Base-by-base conservation (phyloP, 352 stramenopile genomes). In the Phytophthora vignae region DNA sequence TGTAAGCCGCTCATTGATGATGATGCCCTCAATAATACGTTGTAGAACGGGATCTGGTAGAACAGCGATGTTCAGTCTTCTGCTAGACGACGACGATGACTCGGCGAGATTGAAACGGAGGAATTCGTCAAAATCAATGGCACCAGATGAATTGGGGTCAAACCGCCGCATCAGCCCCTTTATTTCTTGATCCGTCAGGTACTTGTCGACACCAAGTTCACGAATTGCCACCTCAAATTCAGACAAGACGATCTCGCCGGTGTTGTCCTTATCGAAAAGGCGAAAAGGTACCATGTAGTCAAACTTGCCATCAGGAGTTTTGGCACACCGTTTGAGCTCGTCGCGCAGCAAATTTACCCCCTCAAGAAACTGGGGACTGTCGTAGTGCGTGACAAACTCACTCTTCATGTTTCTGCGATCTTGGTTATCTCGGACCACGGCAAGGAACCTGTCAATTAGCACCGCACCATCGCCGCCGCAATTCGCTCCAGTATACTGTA, bases 381-480 rank as follows among this genome's bases (percentile, higher is more conserved):
- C 88, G 50, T 92, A 93, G 48, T 93, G 85, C 2, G 86, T 95
- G 31, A 94, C 72, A 71, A 92, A 95, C 56, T 93, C 88, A 63
- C 84, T 90, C 59, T 93, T 93, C 88, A 94, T 95, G 66, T 93
- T 95, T 62, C 86, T 74, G 8, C 88, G 84, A 33, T 95, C 86
- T 40, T 77, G 74, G 14, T 85, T 91, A 56, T 92, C 87, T 40
- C 86, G 86, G 29, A 94, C 76, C 4, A 75, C 78, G 12, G 85
- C 80, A 17, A 94, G 55, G 54, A 95, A 95, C 17, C 88, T 82
- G 69, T 95, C 88, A 52, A 95, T 88, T 7, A 95, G 60, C 1
- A 95, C 75, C 0, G 77, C 73, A 15, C 86, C 86, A 61, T 87
- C 81, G 0, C 86, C 88, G 33, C 86, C 83, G 60, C 86, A 95